These are phyloP conservation scores for Turritis glabra DNA, from an alignment of 345 rosid genomes.

Conservation along the genomic window DNA sequence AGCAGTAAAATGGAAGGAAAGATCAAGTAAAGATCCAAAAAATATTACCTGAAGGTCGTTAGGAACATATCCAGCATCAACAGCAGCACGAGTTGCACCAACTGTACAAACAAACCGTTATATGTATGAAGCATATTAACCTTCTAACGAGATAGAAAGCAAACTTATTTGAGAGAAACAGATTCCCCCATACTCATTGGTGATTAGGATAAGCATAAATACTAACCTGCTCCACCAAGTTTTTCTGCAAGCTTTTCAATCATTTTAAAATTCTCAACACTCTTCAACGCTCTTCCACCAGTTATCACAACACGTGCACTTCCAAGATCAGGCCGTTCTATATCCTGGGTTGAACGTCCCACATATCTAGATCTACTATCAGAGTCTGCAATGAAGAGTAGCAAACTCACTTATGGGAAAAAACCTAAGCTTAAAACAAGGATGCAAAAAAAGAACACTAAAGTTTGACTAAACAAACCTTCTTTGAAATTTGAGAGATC, in stretches of 20 bases:
- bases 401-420: neutral
- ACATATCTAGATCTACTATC: conserved; percentile 67
- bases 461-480: conserved; percentile 77
- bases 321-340: conserved; percentile 96
- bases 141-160: neutral
- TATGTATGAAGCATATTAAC: neutral
- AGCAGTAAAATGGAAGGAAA: neutral
- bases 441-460: conserved; percentile 25
- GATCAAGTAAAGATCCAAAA: neutral
- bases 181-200: neutral
- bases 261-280: conserved; percentile 90
- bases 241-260: conserved; percentile 95
- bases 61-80: conserved; percentile 98
- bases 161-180: neutral
- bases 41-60: conserved; percentile 88
- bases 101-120: conserved; percentile 46
- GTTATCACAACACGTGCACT: conserved; percentile 86
- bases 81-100: conserved; percentile 99
- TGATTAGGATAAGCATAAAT: neutral
- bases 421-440: neutral
- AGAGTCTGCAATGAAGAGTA: conserved; percentile 48
- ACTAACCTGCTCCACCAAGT: conserved; percentile 93
- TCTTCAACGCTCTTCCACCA: conserved; percentile 91
- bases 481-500: conserved; percentile 80
- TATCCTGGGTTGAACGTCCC: conserved; percentile 66